Evolutionary conservation across 768 basidiomycete genomes (phyloP), one percentile per base, ranked within the genome.

Genomic region (Baorangia bicolor): DNA sequence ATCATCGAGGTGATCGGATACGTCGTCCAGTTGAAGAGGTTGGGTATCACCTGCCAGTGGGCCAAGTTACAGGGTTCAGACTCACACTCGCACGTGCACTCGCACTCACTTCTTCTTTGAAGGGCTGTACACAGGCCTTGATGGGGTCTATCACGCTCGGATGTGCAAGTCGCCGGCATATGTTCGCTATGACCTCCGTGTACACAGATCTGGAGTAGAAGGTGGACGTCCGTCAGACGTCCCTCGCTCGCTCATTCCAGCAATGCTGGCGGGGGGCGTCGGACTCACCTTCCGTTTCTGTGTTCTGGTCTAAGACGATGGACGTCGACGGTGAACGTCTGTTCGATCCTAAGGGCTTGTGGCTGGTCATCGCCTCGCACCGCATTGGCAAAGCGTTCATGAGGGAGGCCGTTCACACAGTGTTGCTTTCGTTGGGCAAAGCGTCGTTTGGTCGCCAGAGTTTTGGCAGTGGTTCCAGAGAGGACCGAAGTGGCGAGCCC

Each of bases 41-140:
- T 53, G 0, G 50, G 58, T 3, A 60, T 60, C 16, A 60, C 42
- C 51, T 59, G n/a, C n/a, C n/a, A n/a, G n/a, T n/a, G n/a, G n/a
- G n/a, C n/a, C n/a, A n/a, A n/a, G n/a, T n/a, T n/a, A n/a, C n/a
- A n/a, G n/a, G n/a, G n/a, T n/a, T n/a, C n/a, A n/a, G n/a, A n/a
- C n/a, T n/a, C n/a, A n/a, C n/a, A n/a, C n/a, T n/a, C n/a, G n/a
- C n/a, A n/a, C n/a, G n/a, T n/a, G n/a, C n/a, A n/a, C n/a, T n/a
- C n/a, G n/a, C n/a, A 30, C 20, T 35, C 1, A 56, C 51, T 25
- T 58, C 35, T 2, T 3, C 37, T 7, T 49, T 30, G 39, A 55
- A 55, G 0, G 53, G 53, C 13, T 55, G 42, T 0, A 59, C 0
- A 5, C 38, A 40, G 0, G 2, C 3, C 16, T 47, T 50, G 43